These are phyloP conservation scores for Pyrenochaeta sp. DNA, from an alignment of 2,329 filamentous ascomycete genomes.

Conservation along the genomic window DNA sequence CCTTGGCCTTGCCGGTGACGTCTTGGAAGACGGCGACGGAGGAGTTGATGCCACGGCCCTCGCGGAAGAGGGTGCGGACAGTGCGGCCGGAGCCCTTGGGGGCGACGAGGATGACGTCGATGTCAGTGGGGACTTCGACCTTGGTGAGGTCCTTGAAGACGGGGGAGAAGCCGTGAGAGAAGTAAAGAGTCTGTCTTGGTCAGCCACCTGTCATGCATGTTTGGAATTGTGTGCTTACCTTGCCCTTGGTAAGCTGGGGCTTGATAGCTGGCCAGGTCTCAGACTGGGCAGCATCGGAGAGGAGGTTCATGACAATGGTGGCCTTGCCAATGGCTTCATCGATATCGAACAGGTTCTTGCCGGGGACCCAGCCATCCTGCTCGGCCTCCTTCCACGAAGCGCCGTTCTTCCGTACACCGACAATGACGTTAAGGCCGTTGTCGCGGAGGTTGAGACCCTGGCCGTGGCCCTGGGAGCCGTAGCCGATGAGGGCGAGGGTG, in stretches of 20 bases:
- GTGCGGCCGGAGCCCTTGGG: slow-evolving; percentile 99
- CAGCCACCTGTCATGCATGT: slow-evolving; percentile 28
- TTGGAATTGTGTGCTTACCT: slow-evolving; percentile 64
- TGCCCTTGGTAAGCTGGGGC: slow-evolving; percentile 97
- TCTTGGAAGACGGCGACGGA: slow-evolving; percentile 99
- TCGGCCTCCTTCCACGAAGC: slow-evolving; percentile 97
- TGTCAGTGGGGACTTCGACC: slow-evolving; percentile 92
- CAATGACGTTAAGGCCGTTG: slow-evolving; percentile 98
- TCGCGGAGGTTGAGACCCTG: slow-evolving; percentile 99
- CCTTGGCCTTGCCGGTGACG: slow-evolving; percentile 95
- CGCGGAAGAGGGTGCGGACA: slow-evolving; percentile 97
- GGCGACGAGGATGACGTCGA: slow-evolving; percentile 99
- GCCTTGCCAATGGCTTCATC: slow-evolving; percentile 94
- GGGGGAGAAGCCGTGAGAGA: slow-evolving; percentile 99
- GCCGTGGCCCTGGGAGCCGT: slow-evolving; percentile 97
- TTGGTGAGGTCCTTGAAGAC: slow-evolving; percentile 99
- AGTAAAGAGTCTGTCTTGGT: slow-evolving; percentile 85
- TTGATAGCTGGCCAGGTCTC: slow-evolving; percentile 99
- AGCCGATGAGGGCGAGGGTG: slow-evolving; percentile 98
- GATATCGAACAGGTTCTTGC: slow-evolving; percentile 98
- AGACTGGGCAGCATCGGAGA: slow-evolving; percentile 95
- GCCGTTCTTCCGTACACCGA: slow-evolving; percentile 98
- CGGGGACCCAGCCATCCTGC: slow-evolving; percentile 97
- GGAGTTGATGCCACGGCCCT: slow-evolving; percentile 99
- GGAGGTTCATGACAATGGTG: slow-evolving; percentile 98